Percentiles rank a stretch among this genome's conserved stretches.
Conservation (phyloP, 257 asterid genomes). For the Voacanga thouarsii region DNA sequence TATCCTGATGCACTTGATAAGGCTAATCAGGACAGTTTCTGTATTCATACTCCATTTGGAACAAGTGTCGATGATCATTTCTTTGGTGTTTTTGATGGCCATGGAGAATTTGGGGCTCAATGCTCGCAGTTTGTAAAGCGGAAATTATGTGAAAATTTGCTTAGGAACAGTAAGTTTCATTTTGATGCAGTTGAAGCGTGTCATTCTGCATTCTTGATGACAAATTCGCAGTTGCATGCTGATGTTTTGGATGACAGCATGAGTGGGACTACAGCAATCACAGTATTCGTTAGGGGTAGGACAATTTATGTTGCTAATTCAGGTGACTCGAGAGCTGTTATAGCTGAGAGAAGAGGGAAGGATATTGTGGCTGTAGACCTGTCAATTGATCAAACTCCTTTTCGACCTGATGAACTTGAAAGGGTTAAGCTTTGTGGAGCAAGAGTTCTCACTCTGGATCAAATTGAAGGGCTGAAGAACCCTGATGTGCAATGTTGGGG, state of each 20-base stretch:
- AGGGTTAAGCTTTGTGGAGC: slow-evolving; percentile 93
- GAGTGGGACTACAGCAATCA: slow-evolving; percentile 97
- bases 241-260: slow-evolving; percentile 88
- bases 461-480: slow-evolving; percentile 90
- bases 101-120: slow-evolving; percentile 88
- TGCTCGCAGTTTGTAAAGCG: slow-evolving; percentile 86
- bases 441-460: slow-evolving; percentile 94
- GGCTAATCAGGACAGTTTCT: slow-evolving; percentile 94
- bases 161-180: slow-evolving; percentile 58
- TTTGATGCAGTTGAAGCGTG: slow-evolving; percentile 80
- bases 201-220: slow-evolving; percentile 67
- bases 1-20: slow-evolving; percentile 98
- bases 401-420: slow-evolving; percentile 78
- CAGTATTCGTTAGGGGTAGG: slow-evolving; percentile 73
- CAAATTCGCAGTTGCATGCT: slow-evolving; percentile 74
- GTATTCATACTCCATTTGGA: slow-evolving; percentile 93
- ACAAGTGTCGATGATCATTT: slow-evolving; percentile 69
- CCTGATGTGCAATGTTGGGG: slow-evolving; percentile 90
- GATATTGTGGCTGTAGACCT: slow-evolving; percentile 78
- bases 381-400: slow-evolving; percentile 90
- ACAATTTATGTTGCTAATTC: slow-evolving; percentile 75
- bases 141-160: slow-evolving; percentile 85
- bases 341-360: slow-evolving; percentile 72
- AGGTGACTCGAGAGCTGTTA: slow-evolving; percentile 93
- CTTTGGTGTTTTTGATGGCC: slow-evolving; percentile 97